Percentiles rank a stretch among this genome's conserved stretches.
These are phyloP conservation scores for Lipomyces spencermartinsiae DNA, from an alignment of 805 yeast species.

Conservation along the genomic window DNA sequence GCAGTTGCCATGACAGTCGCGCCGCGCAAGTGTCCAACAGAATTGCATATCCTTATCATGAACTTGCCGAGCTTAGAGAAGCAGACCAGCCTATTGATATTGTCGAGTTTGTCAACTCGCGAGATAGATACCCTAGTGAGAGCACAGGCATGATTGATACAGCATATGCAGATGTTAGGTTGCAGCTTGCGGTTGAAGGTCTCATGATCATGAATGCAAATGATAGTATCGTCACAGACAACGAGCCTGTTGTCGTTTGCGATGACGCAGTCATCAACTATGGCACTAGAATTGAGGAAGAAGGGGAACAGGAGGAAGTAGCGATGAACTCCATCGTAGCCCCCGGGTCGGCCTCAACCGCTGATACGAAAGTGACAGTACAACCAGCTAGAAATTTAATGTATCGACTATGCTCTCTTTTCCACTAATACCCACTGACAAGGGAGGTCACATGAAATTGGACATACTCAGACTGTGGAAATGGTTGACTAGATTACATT, in stretches of 20 bases:
- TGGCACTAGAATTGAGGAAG: not conserved
- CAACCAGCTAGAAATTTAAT: not conserved
- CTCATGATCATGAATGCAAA: not conserved
- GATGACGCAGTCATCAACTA: not conserved
- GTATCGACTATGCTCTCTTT: not conserved
- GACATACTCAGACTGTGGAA: not conserved
- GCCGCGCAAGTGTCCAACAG: not conserved
- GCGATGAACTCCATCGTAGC: not conserved
- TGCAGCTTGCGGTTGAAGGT: not conserved
- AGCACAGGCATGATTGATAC: not conserved
- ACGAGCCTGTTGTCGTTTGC: too few relatives aligned
- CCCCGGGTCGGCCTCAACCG: not conserved
- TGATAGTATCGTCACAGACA: not conserved
- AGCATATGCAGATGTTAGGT: not conserved
- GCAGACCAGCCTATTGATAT: not conserved
- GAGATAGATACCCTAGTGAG: not conserved
- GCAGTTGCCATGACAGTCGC: not conserved
- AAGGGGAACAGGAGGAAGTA: not conserved
- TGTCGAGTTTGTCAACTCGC: conserved; percentile 1
- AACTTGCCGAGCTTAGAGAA: not conserved
- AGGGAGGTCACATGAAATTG: not conserved
- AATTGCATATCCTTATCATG: not conserved
- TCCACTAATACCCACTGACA: conserved; percentile 1
- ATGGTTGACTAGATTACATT: not conserved
- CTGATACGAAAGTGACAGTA: not conserved